These are phyloP conservation scores for Hypoxylon sp. DNA, from an alignment of 2,329 filamentous ascomycete species.

Conservation along the genomic window DNA sequence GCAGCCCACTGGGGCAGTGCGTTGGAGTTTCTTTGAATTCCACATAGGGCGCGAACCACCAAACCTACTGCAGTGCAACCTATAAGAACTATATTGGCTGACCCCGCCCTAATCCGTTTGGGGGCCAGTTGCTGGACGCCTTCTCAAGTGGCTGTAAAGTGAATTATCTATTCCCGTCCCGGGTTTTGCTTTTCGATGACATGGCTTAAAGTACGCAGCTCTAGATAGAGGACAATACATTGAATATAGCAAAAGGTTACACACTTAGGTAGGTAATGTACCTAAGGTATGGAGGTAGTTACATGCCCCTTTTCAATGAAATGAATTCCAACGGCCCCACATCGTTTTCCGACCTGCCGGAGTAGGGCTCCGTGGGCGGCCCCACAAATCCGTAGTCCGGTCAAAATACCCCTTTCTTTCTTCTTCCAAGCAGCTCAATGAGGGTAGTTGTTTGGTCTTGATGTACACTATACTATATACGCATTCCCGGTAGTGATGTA, in stretches of 20 bases:
- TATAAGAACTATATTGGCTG: background rate
- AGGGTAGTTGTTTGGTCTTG: background rate
- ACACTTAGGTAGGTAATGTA: background rate
- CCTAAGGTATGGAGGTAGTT: background rate
- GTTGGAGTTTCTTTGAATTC: background rate
- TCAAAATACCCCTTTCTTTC: background rate
- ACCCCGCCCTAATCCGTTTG: conserved; percentile 4
- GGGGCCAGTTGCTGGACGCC: background rate
- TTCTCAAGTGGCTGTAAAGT: background rate
- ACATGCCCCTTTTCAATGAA: background rate
- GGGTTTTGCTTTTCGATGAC: background rate
- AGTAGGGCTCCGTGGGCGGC: background rate
- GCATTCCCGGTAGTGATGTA: background rate
- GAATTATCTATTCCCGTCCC: background rate
- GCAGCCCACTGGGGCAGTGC: conserved; percentile 11
- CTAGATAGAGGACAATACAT: background rate
- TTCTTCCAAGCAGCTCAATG: background rate
- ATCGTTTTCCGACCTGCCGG: background rate
- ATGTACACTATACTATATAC: background rate
- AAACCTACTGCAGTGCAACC: background rate
- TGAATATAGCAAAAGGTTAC: background rate
- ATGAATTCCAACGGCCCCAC: conserved; percentile 1
- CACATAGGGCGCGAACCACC: conserved; percentile 16
- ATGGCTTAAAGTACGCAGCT: background rate
- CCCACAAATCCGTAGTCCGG: conserved; percentile 17